A percentile compares a stretch with the other conserved stretches of the same genome.
These are phyloP conservation scores for Aspergillus fumigatus DNA, from an alignment of 2,329 filamentous ascomycete genomes.

Conservation along the genomic window DNA sequence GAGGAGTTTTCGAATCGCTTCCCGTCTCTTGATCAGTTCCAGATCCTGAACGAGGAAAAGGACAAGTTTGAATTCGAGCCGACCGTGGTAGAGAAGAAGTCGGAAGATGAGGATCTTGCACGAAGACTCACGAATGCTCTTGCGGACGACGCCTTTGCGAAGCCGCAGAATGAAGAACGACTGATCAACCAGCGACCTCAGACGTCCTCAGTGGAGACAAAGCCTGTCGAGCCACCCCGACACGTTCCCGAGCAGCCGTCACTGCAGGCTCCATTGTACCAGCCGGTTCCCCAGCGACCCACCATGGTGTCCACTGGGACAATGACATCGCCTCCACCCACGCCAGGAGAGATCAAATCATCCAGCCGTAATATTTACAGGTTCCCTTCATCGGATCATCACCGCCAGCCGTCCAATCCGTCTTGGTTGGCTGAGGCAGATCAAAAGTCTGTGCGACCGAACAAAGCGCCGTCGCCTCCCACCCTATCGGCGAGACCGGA, in stretches of 20 bases:
- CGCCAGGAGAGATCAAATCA: constrained; percentile 33
- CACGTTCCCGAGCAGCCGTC: constrained; percentile 21
- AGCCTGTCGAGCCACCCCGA: constrained; percentile 20
- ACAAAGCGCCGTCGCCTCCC: constrained; percentile 30
- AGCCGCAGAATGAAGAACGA: constrained; percentile 31
- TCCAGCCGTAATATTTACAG: constrained; percentile 48
- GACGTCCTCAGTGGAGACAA: constrained; percentile 18
- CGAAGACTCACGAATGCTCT: constrained; percentile 70
- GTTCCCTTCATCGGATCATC: constrained; percentile 45
- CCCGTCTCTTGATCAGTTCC: constrained; percentile 88
- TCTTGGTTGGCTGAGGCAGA: constrained; percentile 36
- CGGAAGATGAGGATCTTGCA: constrained; percentile 51
- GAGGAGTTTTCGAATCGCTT: constrained; percentile 85
- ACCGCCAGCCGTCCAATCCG: constrained; percentile 47
- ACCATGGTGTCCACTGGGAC: constrained; percentile 68
- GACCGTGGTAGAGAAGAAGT: constrained; percentile 41
- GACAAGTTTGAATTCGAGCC: constrained; percentile 78
- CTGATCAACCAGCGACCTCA: constrained; percentile 21
- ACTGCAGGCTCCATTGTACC: constrained; percentile 32
- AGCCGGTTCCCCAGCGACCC: constrained; percentile 46
- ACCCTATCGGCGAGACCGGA: constrained; percentile 37
- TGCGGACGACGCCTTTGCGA: constrained; percentile 77
- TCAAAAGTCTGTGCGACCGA: constrained; percentile 16
- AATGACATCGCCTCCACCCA: constrained; percentile 61
- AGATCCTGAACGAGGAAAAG: constrained; percentile 78